These are phyloP conservation scores for Boletus tylopilopsis DNA, from an alignment of 768 basidiomycete genomes.

Conservation along the genomic window DNA sequence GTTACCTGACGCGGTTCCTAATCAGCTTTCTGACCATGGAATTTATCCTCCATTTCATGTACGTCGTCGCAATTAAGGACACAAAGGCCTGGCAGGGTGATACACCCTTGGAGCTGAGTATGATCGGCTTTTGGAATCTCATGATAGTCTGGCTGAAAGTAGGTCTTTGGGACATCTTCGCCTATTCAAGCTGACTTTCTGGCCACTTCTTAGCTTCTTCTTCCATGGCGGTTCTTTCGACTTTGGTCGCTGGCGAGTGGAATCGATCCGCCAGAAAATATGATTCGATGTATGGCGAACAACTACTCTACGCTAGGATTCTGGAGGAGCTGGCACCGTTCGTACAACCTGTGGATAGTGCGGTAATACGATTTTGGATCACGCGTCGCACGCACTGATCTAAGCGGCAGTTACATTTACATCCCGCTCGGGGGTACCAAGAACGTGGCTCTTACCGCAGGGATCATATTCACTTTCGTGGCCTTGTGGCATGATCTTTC, in stretches of 20 bases:
- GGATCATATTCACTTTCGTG: conserved; percentile 91
- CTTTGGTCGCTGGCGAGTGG: conserved; percentile 88
- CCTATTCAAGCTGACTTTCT: background rate
- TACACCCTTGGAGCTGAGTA: conserved; percentile 74
- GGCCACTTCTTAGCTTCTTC: conserved; percentile 65
- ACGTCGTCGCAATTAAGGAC: conserved; percentile 95
- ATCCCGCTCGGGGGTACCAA: conserved; percentile 81
- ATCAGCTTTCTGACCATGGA: conserved; percentile 82
- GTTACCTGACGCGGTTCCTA: conserved; percentile 71
- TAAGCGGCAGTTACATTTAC: conserved; percentile 81
- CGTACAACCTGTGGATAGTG: conserved; percentile 93
- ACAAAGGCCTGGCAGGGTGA: conserved; percentile 76
- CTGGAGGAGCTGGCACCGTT: conserved; percentile 96
- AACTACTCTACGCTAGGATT: conserved; percentile 93
- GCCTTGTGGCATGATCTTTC: conserved; percentile 97
- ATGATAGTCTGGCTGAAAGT: conserved; percentile 97
- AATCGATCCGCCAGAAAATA: conserved; percentile 94
- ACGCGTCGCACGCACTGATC: background rate
- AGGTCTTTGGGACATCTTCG: conserved; percentile 9
- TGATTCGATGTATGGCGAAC: conserved; percentile 98
- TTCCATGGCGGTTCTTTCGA: conserved; percentile 97
- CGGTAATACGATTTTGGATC: conserved; percentile 44
- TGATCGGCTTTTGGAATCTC: conserved; percentile 97
- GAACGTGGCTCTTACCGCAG: conserved; percentile 55
- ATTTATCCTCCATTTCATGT: conserved; percentile 88